Evolutionary conservation across 2,329 filamentous ascomycete genomes (phyloP).

Genomic region (Colletotrichum nymphaeae): DNA sequence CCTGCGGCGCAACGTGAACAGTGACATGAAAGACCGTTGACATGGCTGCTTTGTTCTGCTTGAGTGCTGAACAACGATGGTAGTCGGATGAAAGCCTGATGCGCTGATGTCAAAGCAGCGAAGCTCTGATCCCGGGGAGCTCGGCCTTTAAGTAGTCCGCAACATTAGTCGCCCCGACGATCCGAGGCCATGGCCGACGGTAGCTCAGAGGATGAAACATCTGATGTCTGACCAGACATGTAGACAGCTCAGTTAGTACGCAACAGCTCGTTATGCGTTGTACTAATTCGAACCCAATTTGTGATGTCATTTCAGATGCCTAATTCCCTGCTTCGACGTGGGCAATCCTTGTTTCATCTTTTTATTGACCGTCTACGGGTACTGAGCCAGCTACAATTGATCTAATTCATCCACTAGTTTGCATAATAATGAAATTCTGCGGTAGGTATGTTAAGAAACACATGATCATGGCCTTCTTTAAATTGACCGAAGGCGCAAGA

Average conservation of each 20-base stretch:
- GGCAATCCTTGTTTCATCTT: neutral
- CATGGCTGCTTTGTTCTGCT: neutral
- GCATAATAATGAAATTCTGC: no score
- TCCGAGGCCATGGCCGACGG: constrained; percentile 10
- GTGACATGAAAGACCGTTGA: constrained; percentile 32
- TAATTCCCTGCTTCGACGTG: neutral
- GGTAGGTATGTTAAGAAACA: no score
- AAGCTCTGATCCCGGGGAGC: constrained; percentile 1
- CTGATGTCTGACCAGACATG: constrained; percentile 14
- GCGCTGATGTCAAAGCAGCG: neutral
- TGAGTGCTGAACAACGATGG: neutral
- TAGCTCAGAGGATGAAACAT: constrained; percentile 27
- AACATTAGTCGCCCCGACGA: constrained; percentile 12
- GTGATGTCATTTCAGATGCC: neutral
- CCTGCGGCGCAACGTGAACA: constrained; percentile 22
- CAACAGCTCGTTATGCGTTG: neutral
- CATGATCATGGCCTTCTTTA: no score
- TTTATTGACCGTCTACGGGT: neutral
- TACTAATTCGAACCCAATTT: neutral
- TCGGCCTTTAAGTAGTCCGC: constrained; percentile 1
- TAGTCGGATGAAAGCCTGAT: neutral
- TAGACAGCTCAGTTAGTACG: neutral
- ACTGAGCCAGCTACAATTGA: neutral
- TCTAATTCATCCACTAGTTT: no score
- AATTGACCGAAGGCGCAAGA: no score